Evolutionary conservation across 2,329 filamentous ascomycete genomes (phyloP).

Genomic region (Colletotrichum musae): DNA sequence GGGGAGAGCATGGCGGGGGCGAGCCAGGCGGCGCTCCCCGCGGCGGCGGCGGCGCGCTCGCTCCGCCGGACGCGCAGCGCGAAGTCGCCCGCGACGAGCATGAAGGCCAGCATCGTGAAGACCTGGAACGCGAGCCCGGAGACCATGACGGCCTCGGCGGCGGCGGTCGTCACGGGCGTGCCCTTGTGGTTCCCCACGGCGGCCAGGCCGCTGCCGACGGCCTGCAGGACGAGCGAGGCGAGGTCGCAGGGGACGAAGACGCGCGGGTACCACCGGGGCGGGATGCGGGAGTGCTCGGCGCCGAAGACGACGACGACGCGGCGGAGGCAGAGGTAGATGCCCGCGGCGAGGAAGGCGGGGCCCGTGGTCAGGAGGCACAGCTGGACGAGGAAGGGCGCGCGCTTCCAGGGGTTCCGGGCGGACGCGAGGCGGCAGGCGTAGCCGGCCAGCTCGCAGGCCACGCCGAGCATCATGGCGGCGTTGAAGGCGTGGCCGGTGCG

Average conservation of each 20-base stretch:
- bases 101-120: constrained; percentile 69
- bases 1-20: constrained; percentile 49
- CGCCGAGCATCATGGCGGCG: constrained; percentile 67
- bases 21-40: constrained; percentile 41
- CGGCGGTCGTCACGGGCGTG: constrained; percentile 45
- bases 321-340: constrained; percentile 73
- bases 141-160: constrained; percentile 75
- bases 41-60: constrained; percentile 45
- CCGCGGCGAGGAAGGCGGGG: constrained; percentile 75
- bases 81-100: constrained; percentile 65
- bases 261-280: constrained; percentile 62
- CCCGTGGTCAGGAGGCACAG: constrained; percentile 75
- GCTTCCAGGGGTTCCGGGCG: constrained; percentile 66
- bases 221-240: constrained; percentile 72
- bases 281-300: constrained; percentile 62
- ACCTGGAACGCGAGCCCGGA: constrained; percentile 75
- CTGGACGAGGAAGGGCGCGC: constrained; percentile 67
- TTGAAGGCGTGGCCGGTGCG: constrained; percentile 66
- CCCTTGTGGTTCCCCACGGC: constrained; percentile 57
- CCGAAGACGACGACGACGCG: constrained; percentile 65
- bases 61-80: constrained; percentile 56
- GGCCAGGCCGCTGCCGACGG: constrained; percentile 70
- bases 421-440: constrained; percentile 72
- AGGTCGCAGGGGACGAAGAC: constrained; percentile 76
- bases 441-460: constrained; percentile 70